Percentiles rank a stretch among this genome's conserved stretches.
These are phyloP conservation scores for Kluyveromyces wickerhamii DNA, from an alignment of 805 yeast genomes.

Conservation along the genomic window DNA sequence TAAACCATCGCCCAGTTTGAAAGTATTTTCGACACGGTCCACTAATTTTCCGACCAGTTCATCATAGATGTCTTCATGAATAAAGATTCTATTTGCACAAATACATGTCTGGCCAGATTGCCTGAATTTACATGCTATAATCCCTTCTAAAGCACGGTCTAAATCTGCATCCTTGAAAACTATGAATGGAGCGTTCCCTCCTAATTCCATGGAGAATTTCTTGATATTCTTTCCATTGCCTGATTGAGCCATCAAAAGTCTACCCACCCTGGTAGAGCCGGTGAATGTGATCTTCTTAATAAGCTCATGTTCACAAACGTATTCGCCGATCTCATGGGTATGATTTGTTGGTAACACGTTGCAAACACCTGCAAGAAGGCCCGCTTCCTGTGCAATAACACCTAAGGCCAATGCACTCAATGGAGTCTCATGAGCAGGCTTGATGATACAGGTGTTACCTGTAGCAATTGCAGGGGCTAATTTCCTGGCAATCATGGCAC, in stretches of 20 bases:
- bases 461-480: slow-evolving; percentile 73
- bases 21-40: slow-evolving; percentile 34
- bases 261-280: slow-evolving; percentile 71
- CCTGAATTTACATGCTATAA: slow-evolving; percentile 61
- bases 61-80: slow-evolving; percentile 59
- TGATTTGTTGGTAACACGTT: slow-evolving; percentile 50
- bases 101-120: slow-evolving; percentile 79
- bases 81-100: slow-evolving; percentile 64
- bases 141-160: slow-evolving; percentile 57
- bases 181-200: slow-evolving; percentile 76
- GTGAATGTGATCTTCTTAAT: slow-evolving; percentile 68
- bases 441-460: slow-evolving; percentile 70
- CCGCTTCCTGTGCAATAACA: slow-evolving; percentile 53
- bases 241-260: slow-evolving; percentile 54
- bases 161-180: slow-evolving; percentile 68
- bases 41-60: slow-evolving; percentile 45
- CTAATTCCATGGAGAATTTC: slow-evolving; percentile 65
- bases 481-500: slow-evolving; percentile 70
- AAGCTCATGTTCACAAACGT: slow-evolving; percentile 46
- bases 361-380: slow-evolving; percentile 61
- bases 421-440: slow-evolving; percentile 76
- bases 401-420: slow-evolving; percentile 64
- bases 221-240: slow-evolving; percentile 40
- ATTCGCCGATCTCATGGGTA: slow-evolving; percentile 38
- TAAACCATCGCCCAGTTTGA: slow-evolving; percentile 57